phyloP scores from a whole-genome alignment of 1,284 basidiomycete genomes.

The Cutaneotrichosporon daszewskae region DNA sequence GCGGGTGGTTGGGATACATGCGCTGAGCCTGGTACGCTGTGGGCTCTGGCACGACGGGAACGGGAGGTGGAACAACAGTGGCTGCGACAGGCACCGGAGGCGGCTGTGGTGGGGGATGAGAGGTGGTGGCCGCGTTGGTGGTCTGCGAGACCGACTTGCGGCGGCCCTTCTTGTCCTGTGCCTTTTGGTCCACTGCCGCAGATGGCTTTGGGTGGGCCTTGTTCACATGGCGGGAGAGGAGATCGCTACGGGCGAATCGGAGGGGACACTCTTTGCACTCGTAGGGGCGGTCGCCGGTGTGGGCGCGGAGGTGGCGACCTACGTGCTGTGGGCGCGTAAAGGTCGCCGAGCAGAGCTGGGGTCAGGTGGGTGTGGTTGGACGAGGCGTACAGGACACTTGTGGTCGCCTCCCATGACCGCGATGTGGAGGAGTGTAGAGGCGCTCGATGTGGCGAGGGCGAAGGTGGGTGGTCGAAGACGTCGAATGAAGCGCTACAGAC shows the following conservation, averaged over 20 bases:
- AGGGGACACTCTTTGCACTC: constrained; percentile 82
- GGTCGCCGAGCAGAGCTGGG: constrained; percentile 66
- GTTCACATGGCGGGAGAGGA: constrained; percentile 80
- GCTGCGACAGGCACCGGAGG: not conserved
- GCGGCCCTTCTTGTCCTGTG: constrained; percentile 30
- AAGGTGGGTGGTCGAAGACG: not conserved
- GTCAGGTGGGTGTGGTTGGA: not conserved
- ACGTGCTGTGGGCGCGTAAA: constrained; percentile 87
- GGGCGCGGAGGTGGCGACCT: constrained; percentile 80
- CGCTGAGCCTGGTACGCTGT: constrained; percentile 30
- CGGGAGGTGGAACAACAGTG: not conserved
- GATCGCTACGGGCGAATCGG: constrained; percentile 80
- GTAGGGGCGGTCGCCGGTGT: constrained; percentile 87
- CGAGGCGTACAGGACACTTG: constrained; percentile 19
- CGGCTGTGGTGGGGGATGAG: not conserved
- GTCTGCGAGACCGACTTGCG: constrained; percentile 15
- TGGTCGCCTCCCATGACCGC: constrained; percentile 22
- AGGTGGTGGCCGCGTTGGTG: not conserved
- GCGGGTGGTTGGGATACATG: constrained; percentile 43
- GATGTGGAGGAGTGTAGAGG: too few relatives aligned
- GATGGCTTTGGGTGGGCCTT: constrained; percentile 66
- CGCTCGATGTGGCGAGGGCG: too few relatives aligned
- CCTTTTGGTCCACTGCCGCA: constrained; percentile 52
- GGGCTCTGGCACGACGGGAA: constrained; percentile 6
- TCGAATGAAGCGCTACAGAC: not conserved